Conservation (phyloP, 306 rosid species). For the Quercus rubra region DNA sequence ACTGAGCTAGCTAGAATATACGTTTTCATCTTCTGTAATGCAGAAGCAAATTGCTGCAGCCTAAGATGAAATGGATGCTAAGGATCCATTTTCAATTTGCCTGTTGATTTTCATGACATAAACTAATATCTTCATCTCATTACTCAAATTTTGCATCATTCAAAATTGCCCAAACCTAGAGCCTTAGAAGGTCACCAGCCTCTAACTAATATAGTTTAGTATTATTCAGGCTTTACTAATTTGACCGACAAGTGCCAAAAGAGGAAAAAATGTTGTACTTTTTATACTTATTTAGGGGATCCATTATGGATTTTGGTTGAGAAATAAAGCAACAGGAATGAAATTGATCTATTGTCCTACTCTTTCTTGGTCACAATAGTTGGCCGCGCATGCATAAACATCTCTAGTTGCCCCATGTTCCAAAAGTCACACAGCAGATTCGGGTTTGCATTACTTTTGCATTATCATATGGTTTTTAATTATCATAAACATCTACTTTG, state of each 20-base stretch:
- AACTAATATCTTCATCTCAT: too few species aligned
- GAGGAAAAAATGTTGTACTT: neutral
- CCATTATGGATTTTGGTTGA: neutral
- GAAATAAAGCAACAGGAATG: neutral
- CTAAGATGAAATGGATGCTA: too few species aligned
- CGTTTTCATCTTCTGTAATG: too few species aligned
- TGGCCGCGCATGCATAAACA: conserved; percentile 11
- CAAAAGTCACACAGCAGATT: conserved; percentile 13
- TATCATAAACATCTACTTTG: neutral
- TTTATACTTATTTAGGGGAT: neutral
- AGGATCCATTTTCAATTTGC: neutral
- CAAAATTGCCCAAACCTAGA: neutral
- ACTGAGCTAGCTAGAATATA: too few species aligned
- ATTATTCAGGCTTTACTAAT: neutral
- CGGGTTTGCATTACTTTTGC: conserved; percentile 12
- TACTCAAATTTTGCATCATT: neutral
- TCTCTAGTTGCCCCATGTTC: conserved; percentile 13
- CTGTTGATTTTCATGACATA: too few species aligned
- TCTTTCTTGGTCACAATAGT: neutral
- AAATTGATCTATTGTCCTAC: neutral
- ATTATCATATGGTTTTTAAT: neutral
- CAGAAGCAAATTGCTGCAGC: too few species aligned
- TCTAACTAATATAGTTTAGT: neutral
- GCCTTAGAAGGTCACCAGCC: neutral
- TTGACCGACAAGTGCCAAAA: conserved; percentile 20